Base-by-base conservation (phyloP, 2,329 filamentous ascomycete genomes). In the Pyrenophora teres region DNA sequence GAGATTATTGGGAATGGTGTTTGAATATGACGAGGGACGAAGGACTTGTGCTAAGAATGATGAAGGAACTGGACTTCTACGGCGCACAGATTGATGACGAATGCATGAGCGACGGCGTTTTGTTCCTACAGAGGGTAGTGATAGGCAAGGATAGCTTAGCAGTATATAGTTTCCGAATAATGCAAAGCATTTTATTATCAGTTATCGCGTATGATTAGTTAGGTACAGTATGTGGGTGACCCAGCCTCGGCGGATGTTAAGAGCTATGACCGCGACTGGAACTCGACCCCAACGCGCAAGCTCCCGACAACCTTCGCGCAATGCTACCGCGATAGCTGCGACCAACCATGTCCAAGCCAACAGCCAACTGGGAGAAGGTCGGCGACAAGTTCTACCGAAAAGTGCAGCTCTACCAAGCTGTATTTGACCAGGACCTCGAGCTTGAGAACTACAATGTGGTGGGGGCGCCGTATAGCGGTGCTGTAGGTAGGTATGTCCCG, bases 301-400 rank as follows among this genome's bases (percentile, higher is more conserved):
- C 54, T 54, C 49, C 50, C 40, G 44, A 50, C 50, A 4, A 43
- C 46, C 33, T 45, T 56, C 44, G 51, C 57, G 52, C 54, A 56
- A 61, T 65, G 62, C 54, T 59, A 44, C 15, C 53, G 30, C 55
- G 57, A 49, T 60, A 57, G 40, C 21, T 27, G 45, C 40, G 50
- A 38, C 16, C 45, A 43, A 64, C 52, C 59, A 74, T 74, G 71
- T 72, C 70, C 40, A 87, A 85, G 68, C 83, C 92, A 68, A 90
- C 90, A 65, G 89, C 90, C 67, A 90, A 93, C 75, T 99, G 94
- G 94, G 92, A 96, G 80, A 89, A 85, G 75, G 86, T 97, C 62
- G 94, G 91, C 71, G 89, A 95, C 76, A 88, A 86, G 68, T 97
- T 95, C 81, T 99, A 97, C 79, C 90, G 93, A 74, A 97, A 96